These are phyloP conservation scores for Caryopteris hybrid DNA, from an alignment of 305 asterid genomes.

Conservation along the genomic window DNA sequence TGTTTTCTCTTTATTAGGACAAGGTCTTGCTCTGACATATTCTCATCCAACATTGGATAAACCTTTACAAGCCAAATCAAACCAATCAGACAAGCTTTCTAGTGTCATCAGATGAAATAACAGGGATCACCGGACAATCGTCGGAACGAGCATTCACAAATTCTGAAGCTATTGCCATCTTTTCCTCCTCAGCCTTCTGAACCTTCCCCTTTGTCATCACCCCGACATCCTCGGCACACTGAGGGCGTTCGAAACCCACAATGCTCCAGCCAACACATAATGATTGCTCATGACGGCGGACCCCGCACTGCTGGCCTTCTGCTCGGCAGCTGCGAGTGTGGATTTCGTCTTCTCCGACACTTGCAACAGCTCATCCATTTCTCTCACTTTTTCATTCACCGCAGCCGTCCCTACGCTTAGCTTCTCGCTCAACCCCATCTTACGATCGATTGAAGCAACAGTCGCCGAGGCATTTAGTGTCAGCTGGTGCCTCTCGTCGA, in stretches of 20 bases:
- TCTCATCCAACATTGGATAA: not conserved
- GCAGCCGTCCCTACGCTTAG: constrained; percentile 42
- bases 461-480: constrained; percentile 45
- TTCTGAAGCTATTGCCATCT: constrained; percentile 27
- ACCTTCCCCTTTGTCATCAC: constrained; percentile 48
- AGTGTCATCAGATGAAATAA: not conserved
- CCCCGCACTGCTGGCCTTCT: constrained; percentile 41
- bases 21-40: not conserved
- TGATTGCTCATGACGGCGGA: constrained; percentile 42
- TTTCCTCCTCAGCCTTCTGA: constrained; percentile 42
- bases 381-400: constrained; percentile 44
- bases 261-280: constrained; percentile 41
- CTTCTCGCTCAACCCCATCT: constrained; percentile 51
- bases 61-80: not conserved
- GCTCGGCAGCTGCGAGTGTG: constrained; percentile 51
- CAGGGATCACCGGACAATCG: constrained; percentile 17
- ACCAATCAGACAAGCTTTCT: constrained; percentile 9
- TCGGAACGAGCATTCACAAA: constrained; percentile 27
- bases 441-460: constrained; percentile 42
- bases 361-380: constrained; percentile 43
- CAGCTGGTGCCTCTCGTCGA: constrained; percentile 49
- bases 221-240: constrained; percentile 46
- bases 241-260: constrained; percentile 46
- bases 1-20: no score
- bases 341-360: constrained; percentile 48